Evolutionary conservation across 2,329 filamentous ascomycete species (phyloP).

Genomic region (Fusarium setosum): DNA sequence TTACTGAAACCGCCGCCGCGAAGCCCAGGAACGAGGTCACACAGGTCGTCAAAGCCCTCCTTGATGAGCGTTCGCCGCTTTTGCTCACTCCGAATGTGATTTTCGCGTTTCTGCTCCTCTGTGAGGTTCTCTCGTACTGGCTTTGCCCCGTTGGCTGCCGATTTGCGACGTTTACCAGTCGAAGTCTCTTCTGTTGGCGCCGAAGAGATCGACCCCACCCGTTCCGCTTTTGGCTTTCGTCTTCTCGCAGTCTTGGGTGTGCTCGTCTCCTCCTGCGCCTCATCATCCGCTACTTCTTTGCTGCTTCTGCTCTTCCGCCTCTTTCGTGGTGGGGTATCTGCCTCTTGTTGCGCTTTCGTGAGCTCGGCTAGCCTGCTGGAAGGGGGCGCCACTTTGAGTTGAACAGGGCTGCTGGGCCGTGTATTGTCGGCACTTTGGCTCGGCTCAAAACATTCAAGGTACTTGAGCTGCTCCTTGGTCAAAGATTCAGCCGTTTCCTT

Average conservation of each 20-base stretch:
- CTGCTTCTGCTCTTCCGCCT: conserved; percentile 65
- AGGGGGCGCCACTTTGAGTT: conserved; percentile 27
- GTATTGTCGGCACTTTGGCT: conserved; percentile 70
- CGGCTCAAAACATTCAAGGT: conserved; percentile 67
- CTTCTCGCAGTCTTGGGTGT: conserved; percentile 52
- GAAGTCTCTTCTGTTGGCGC: conserved; percentile 49
- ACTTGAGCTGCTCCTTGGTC: conserved; percentile 65
- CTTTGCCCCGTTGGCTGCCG: conserved; percentile 56
- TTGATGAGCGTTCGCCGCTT: conserved; percentile 86
- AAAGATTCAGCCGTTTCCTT: conserved; percentile 69
- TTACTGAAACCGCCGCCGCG: conserved; percentile 83
- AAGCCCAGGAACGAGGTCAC: conserved; percentile 79
- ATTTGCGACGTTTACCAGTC: conserved; percentile 63
- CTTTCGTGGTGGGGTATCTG: conserved; percentile 59
- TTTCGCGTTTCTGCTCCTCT: conserved; percentile 84
- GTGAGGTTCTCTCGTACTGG: conserved; percentile 76
- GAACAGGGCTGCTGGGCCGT: conserved; percentile 65
- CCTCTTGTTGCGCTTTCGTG: conserved; percentile 50
- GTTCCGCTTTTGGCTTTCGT: conserved; percentile 61
- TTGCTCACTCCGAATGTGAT: conserved; percentile 89
- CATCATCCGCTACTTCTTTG: conserved; percentile 55
- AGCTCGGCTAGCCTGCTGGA: conserved; percentile 33
- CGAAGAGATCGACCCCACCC: conserved; percentile 42
- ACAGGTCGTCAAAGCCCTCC: conserved; percentile 84
- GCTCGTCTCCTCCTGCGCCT: conserved; percentile 52